Conservation (phyloP, 768 basidiomycete genomes). For the Ramaria sp. region DNA sequence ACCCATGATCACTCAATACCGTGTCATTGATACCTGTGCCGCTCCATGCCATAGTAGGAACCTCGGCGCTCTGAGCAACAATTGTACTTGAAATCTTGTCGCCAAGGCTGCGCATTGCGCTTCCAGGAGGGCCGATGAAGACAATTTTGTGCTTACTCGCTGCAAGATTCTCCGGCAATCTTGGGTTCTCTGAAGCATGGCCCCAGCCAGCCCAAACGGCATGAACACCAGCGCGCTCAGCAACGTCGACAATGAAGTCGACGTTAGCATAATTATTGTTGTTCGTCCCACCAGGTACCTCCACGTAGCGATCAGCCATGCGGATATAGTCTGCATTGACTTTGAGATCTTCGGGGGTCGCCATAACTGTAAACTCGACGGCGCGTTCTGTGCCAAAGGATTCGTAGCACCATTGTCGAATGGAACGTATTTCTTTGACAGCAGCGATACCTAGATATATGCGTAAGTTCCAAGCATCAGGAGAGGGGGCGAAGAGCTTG, state of each 20-base stretch:
- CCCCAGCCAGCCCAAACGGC: constrained; percentile 99
- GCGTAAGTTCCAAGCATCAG: constrained; percentile 15
- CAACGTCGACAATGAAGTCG: constrained; percentile 96
- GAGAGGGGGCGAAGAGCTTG: constrained; percentile 17
- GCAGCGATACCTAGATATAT: constrained; percentile 78
- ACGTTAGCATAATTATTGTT: constrained; percentile 99
- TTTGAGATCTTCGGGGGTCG: constrained; percentile 95
- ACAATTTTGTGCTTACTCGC: constrained; percentile 93
- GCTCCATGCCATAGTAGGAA: constrained; percentile 99
- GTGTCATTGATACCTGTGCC: constrained; percentile 91
- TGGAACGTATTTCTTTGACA: constrained; percentile 97
- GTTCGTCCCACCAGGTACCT: constrained; percentile 96
- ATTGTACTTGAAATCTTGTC: constrained; percentile 99
- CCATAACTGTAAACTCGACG: constrained; percentile 99
- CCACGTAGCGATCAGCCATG: constrained; percentile 98
- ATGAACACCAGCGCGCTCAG: constrained; percentile 93
- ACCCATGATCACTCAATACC: constrained; percentile 71
- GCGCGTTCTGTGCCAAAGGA: constrained; percentile 94
- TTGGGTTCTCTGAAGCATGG: constrained; percentile 97
- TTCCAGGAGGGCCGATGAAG: constrained; percentile 98
- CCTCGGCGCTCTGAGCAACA: constrained; percentile 91
- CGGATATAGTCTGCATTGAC: constrained; percentile 99
- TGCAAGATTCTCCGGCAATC: constrained; percentile 86
- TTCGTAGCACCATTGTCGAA: constrained; percentile 99
- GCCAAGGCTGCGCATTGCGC: constrained; percentile 96